A percentile compares a stretch with the other conserved stretches of the same genome.
Evolutionary conservation across 2,329 filamentous ascomycete species (phyloP).

Genomic region (Pseudogymnoascus sp.): DNA sequence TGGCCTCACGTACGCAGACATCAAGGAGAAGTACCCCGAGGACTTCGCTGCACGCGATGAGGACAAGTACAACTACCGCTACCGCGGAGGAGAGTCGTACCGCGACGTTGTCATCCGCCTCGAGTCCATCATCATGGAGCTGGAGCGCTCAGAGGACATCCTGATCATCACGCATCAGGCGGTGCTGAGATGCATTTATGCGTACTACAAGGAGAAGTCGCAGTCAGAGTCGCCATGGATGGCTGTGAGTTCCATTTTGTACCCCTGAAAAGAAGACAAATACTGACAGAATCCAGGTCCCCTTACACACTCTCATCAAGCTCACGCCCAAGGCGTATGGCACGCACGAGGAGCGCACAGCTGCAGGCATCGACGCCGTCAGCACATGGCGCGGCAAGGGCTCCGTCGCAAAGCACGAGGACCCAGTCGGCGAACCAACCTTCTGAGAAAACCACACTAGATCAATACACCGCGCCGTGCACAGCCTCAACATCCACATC

Average conservation of each 20-base stretch:
- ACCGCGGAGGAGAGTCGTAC: conserved; percentile 84
- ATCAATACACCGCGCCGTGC: not conserved
- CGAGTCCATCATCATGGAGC: conserved; percentile 98
- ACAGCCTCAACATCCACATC: not conserved
- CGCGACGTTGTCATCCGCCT: conserved; percentile 95
- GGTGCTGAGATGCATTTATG: conserved; percentile 92
- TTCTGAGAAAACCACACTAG: not conserved
- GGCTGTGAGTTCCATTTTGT: conserved; percentile 35
- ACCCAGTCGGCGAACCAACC: not conserved
- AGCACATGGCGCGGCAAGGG: conserved; percentile 96
- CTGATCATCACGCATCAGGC: conserved; percentile 97
- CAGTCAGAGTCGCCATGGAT: conserved; percentile 95
- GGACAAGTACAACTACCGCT: conserved; percentile 99
- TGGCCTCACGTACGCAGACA: conserved; percentile 83
- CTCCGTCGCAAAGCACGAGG: conserved; percentile 79
- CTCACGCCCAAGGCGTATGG: conserved; percentile 90
- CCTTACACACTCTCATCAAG: conserved; percentile 92
- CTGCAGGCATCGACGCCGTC: conserved; percentile 89
- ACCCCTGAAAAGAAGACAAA: not conserved
- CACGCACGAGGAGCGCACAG: conserved; percentile 80
- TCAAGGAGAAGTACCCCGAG: conserved; percentile 82
- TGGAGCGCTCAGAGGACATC: conserved; percentile 93
- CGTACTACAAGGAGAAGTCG: conserved; percentile 97
- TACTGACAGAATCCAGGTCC: conserved; percentile 50
- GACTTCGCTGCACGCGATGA: conserved; percentile 94